Conservation (phyloP, 768 basidiomycete genomes). For the Leccinum barrowsii region DNA sequence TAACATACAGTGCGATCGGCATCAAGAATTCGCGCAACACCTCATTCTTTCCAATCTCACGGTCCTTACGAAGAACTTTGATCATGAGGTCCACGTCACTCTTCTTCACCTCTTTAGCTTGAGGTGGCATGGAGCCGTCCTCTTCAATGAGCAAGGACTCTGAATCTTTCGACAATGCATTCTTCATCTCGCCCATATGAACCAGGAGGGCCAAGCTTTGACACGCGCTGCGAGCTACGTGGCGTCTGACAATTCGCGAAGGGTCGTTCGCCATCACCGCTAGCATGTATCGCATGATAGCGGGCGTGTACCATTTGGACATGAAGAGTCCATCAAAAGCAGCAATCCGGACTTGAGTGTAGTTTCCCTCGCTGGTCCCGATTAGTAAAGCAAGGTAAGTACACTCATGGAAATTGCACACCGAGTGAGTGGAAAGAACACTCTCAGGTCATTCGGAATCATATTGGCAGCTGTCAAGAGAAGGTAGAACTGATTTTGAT, state of each 20-base stretch:
- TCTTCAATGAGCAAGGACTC: conserved; percentile 84
- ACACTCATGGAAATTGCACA: conserved; percentile 33
- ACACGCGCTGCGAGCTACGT: conserved; percentile 82
- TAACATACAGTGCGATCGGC: conserved; percentile 71
- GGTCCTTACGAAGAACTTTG: conserved; percentile 83
- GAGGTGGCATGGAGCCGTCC: conserved; percentile 70
- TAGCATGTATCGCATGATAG: conserved; percentile 84
- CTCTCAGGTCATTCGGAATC: conserved; percentile 68
- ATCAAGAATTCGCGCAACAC: conserved; percentile 76
- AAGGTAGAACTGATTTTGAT: conserved; percentile 63
- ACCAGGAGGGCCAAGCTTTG: conserved; percentile 84
- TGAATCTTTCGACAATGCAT: conserved; percentile 57
- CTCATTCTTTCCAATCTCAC: conserved; percentile 79
- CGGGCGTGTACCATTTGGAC: conserved; percentile 81
- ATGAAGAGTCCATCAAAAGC: conserved; percentile 94
- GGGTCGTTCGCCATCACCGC: conserved; percentile 84
- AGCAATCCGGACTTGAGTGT: conserved; percentile 83
- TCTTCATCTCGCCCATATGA: conserved; percentile 88
- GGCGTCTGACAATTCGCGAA: conserved; percentile 77
- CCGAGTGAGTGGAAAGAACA: conserved; percentile 90
- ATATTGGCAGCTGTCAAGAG: conserved; percentile 73
- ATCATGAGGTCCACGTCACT: conserved; percentile 83
- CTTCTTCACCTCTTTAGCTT: conserved; percentile 71
- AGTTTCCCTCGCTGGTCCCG: conserved; percentile 80
- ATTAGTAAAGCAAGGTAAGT: conserved; percentile 8